Conservation (phyloP, 2,329 filamentous ascomycete genomes). For the Ceratocystis colombiana region DNA sequence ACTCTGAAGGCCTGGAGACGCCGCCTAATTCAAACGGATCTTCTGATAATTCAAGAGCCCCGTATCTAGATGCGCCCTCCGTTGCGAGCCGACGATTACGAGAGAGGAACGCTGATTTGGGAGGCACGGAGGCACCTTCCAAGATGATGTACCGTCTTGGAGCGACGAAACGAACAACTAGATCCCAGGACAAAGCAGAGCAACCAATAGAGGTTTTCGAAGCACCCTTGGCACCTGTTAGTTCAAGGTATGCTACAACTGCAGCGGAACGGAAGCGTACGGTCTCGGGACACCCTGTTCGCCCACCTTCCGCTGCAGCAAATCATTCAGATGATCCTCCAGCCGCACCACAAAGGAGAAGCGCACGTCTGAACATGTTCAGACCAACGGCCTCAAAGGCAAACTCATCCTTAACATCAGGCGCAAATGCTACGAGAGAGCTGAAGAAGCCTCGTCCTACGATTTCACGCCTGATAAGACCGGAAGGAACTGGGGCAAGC, state of each 20-base stretch:
- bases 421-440: conserved; percentile 46
- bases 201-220: conserved; percentile 35
- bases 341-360: conserved; percentile 54
- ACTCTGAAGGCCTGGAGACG: conserved; percentile 54
- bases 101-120: conserved; percentile 31
- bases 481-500: conserved; percentile 55
- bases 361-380: conserved; percentile 59
- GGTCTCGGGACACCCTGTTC: conserved; percentile 70
- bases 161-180: conserved; percentile 36
- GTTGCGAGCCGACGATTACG: conserved; percentile 46
- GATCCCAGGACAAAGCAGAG: conserved; percentile 34
- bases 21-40: conserved; percentile 34
- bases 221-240: conserved; percentile 34
- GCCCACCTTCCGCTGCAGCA: conserved; percentile 34
- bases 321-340: conserved; percentile 48
- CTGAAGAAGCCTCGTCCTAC: conserved; percentile 75
- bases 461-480: conserved; percentile 54
- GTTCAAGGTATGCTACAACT: conserved; percentile 34
- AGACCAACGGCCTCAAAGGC: conserved; percentile 58
- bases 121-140: conserved; percentile 37
- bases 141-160: conserved; percentile 50
- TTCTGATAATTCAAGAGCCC: conserved; percentile 17
- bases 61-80: conserved; percentile 39
- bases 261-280: conserved; percentile 72
- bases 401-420: conserved; percentile 36